Base-by-base conservation (phyloP, 2,329 filamentous ascomycete species). In the Proliferodiscus dingleyae region DNA sequence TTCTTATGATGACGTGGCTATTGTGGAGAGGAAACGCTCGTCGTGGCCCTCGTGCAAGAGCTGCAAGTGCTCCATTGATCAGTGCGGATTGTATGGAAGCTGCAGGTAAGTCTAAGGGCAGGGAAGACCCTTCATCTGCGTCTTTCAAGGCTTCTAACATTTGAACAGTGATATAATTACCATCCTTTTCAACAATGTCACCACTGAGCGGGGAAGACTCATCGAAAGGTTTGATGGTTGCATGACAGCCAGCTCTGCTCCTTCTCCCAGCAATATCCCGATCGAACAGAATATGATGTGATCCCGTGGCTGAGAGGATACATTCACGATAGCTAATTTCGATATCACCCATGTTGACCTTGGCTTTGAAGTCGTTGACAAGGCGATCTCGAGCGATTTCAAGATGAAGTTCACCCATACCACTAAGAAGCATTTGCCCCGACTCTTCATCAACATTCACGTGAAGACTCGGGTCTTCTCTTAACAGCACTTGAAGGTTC, bases 261-360 rank as follows among this genome's bases (percentile, higher is more conserved):
- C 78, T 71, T 60, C 89, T 91, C 36, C 89, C 87, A 5, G 86
- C 87, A 16, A 96, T 80, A 4, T 85, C 80, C 34, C 83, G 84
- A 57, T 96, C 89, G 60, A 89, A 89, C 4, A 81, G 69, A 42
- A 78, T 76, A 19, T 75, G 78, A 29, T 82, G 74, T 0, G 77
- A 68, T 0, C 64, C 62, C 1, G 82, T 83, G 0, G 74, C 59
- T 3, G 71, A 70, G 0, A 81, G 78, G 8, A 93, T 71, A 38
- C 83, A 85, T 68, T 98, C 93, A 44, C 94, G 85, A 67, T 97
- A 98, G 55, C 94, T 89, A 49, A 98, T 95, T 58, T 95, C 87
- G 51, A 98, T 95, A 43, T 82, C 83, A 10, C 91, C 90, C 72
- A 95, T 95, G 15, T 70, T 82, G 51, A 74, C 89, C 75, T 80